These are phyloP conservation scores for Singerocomus inundabilis DNA, from an alignment of 1,284 basidiomycete species.

Conservation along the genomic window DNA sequence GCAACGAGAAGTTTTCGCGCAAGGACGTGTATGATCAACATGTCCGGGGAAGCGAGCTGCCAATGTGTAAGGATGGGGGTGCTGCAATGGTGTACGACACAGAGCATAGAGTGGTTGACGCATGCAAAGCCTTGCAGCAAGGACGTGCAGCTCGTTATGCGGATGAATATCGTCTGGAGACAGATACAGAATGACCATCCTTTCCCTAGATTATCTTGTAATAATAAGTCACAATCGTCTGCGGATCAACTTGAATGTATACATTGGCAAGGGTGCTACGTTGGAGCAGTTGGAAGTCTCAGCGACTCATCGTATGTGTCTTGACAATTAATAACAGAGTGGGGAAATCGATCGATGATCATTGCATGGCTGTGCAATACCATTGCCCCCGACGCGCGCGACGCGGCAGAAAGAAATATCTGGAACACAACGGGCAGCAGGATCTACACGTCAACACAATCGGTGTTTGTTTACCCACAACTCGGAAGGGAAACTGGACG, in stretches of 20 bases:
- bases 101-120: not conserved
- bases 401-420: not conserved
- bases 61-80: not conserved
- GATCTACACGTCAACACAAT: too few species aligned
- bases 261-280: too few species aligned
- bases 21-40: slow-evolving; percentile 12
- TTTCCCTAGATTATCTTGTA: too few species aligned
- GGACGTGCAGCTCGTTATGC: not conserved
- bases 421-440: too few species aligned
- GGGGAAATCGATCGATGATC: not conserved
- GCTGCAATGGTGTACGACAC: slow-evolving; percentile 2
- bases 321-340: too few species aligned
- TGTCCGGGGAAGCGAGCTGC: not conserved
- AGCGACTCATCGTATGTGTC: too few species aligned
- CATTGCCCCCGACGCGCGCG: too few species aligned
- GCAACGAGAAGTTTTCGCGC: slow-evolving; percentile 1
- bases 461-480: too few species aligned
- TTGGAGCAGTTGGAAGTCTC: too few species aligned
- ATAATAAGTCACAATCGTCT: too few species aligned
- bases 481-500: not conserved
- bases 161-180: not conserved
- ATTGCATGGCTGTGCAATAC: not conserved
- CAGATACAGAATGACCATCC: too few species aligned
- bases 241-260: too few species aligned
- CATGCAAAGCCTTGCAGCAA: not conserved